Percentiles rank a stretch among this genome's conserved stretches.
phyloP scores from a whole-genome alignment of 2,329 filamentous ascomycete species.

The Phaeophleospora eucalypticola region DNA sequence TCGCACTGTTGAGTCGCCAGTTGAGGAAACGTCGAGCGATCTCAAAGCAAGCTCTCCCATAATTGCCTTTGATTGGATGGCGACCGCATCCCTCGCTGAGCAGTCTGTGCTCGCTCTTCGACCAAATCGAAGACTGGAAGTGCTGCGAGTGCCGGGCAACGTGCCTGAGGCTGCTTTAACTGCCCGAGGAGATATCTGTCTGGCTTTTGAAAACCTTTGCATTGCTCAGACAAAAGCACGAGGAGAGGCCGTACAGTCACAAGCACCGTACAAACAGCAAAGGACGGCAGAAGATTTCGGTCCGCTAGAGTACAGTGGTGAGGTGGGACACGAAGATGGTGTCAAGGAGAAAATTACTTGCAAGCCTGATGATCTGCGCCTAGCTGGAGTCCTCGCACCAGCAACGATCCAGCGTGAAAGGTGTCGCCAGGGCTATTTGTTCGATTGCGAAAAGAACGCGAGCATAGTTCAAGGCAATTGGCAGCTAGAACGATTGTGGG shows the following conservation, averaged over 20 bases:
- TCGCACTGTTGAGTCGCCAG: conserved; percentile 42
- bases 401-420: conserved; percentile 46
- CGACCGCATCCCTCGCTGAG: conserved; percentile 42
- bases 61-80: conserved; percentile 60
- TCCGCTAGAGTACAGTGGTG: conserved; percentile 21
- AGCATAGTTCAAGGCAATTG: conserved; percentile 65
- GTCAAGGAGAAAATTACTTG: conserved; percentile 12
- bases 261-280: conserved; percentile 16
- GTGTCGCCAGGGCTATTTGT: conserved; percentile 53
- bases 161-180: conserved; percentile 42
- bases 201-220: conserved; percentile 21
- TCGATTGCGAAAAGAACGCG: conserved; percentile 62
- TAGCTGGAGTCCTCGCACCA: conserved; percentile 22
- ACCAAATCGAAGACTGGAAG: conserved; percentile 48
- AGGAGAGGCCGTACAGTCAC: conserved; percentile 6
- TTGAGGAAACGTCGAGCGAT: conserved; percentile 42
- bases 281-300: conserved; percentile 26
- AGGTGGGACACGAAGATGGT: conserved; percentile 3
- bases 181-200: conserved; percentile 40
- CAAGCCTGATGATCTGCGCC: conserved; percentile 15
- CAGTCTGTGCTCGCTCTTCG: conserved; percentile 52
- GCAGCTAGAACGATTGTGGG: conserved; percentile 76
- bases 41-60: conserved; percentile 47
- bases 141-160: conserved; percentile 44
- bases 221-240: conserved; percentile 21